phyloP scores from a whole-genome alignment of 495 filamentous ascomycete genomes.

The Parathielavia hyrcaniae region DNA sequence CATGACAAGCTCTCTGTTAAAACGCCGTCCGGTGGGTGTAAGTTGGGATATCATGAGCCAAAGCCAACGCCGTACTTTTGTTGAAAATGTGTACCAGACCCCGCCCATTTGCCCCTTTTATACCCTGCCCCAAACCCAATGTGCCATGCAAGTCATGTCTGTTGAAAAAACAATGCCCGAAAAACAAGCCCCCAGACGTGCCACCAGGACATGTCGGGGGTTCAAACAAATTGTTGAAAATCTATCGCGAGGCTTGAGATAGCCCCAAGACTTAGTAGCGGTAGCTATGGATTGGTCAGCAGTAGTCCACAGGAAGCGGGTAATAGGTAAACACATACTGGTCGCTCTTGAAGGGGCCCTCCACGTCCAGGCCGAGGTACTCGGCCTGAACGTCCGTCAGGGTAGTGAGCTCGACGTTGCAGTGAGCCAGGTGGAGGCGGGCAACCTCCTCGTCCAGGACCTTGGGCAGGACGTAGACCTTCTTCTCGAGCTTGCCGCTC shows the following conservation, averaged over 20 bases:
- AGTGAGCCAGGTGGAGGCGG: conserved; percentile 83
- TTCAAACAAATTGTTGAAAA: conserved; percentile 28
- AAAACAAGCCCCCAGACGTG: conserved; percentile 24
- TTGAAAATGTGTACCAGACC: conserved; percentile 49
- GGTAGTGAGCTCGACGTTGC: conserved; percentile 87
- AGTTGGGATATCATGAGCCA: conserved; percentile 44
- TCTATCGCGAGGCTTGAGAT: conserved; percentile 16
- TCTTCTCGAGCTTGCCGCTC: conserved; percentile 74
- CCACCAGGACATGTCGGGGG: conserved; percentile 24
- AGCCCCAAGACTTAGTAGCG: conserved; percentile 46
- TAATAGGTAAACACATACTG: conserved; percentile 51
- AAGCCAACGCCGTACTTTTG: conserved; percentile 51
- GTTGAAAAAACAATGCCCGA: conserved; percentile 40
- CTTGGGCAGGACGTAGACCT: conserved; percentile 98
- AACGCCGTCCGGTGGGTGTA: conserved; percentile 33
- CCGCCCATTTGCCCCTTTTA: conserved; percentile 33
- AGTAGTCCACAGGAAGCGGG: neutral
- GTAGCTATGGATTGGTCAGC: conserved; percentile 45
- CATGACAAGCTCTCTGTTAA: conserved; percentile 25
- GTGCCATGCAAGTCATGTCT: conserved; percentile 46
- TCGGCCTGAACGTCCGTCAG: conserved; percentile 83
- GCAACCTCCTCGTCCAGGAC: conserved; percentile 98
- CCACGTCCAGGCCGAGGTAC: conserved; percentile 75
- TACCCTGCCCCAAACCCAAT: conserved; percentile 37
- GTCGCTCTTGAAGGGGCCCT: conserved; percentile 95